phyloP scores from a whole-genome alignment of 345 rosid species.

The Ricinus communis region DNA sequence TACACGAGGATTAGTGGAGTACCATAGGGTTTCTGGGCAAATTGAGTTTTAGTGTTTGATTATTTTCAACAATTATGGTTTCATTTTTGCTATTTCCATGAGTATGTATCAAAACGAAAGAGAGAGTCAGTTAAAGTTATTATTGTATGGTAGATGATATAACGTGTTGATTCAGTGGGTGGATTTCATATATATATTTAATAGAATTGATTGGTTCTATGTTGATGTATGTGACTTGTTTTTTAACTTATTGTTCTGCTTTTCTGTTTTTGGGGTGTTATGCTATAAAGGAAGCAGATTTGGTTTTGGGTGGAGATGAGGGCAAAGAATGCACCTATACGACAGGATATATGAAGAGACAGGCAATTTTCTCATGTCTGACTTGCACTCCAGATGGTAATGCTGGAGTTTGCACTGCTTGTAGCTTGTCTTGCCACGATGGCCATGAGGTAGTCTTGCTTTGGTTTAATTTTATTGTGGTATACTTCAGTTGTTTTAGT shows the following conservation, averaged over 20 bases:
- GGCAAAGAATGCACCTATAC: conserved; percentile 90
- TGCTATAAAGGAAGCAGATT: conserved; percentile 68
- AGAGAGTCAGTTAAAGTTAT: background rate
- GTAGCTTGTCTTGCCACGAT: conserved; percentile 91
- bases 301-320: conserved; percentile 98
- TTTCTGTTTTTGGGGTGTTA: conserved; percentile 6
- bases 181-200: background rate
- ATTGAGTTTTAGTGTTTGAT: background rate
- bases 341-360: conserved; percentile 87
- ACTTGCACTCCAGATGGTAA: conserved; percentile 89
- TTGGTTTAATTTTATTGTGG: background rate
- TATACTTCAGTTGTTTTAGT: background rate
- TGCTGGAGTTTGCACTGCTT: conserved; percentile 95
- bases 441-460: conserved; percentile 75
- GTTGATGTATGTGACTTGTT: background rate
- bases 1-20: too few species aligned
- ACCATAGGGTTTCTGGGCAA: background rate
- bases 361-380: conserved; percentile 90
- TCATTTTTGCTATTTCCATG: too few species aligned
- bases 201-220: background rate
- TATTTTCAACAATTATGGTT: background rate
- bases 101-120: background rate
- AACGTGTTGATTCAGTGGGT: background rate
- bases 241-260: background rate
- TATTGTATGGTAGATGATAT: too few species aligned